These are phyloP conservation scores for Micractinium conductrix DNA, from an alignment of 139 green algal species.

Conservation along the genomic window DNA sequence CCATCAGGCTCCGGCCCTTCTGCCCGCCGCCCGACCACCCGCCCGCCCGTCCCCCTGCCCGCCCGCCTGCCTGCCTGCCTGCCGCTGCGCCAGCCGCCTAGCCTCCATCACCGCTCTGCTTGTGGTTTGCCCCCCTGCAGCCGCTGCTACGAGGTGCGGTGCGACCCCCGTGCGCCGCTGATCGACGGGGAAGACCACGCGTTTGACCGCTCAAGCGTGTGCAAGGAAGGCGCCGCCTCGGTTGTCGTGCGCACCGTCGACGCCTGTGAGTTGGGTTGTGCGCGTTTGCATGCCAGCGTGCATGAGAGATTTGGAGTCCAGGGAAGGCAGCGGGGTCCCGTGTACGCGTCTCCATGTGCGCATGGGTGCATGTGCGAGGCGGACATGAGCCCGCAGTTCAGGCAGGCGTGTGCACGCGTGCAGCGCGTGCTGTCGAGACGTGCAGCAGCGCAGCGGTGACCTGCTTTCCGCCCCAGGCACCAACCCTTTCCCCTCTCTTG, in stretches of 20 bases:
- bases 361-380: no score
- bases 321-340: no score
- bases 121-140: not conserved
- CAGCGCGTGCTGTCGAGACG: no score
- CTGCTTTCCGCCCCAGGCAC: no score
- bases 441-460: no score
- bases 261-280: conserved; percentile 21
- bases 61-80: no score
- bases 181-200: conserved; percentile 23
- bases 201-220: not conserved
- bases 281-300: not conserved
- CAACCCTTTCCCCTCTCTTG: no score
- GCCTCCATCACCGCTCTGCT: not conserved
- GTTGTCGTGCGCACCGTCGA: conserved; percentile 46
- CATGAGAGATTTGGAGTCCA: not conserved
- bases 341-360: no score
- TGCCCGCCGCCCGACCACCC: not conserved
- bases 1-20: not conserved
- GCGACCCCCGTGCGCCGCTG: conserved; percentile 1
- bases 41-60: no score
- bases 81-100: no score
- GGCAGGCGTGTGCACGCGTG: no score
- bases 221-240: not conserved
- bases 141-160: conserved; percentile 48
- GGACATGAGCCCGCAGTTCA: no score